Base-by-base conservation (phyloP, 2,329 filamentous ascomycete genomes). In the Diplodia corticola region DNA sequence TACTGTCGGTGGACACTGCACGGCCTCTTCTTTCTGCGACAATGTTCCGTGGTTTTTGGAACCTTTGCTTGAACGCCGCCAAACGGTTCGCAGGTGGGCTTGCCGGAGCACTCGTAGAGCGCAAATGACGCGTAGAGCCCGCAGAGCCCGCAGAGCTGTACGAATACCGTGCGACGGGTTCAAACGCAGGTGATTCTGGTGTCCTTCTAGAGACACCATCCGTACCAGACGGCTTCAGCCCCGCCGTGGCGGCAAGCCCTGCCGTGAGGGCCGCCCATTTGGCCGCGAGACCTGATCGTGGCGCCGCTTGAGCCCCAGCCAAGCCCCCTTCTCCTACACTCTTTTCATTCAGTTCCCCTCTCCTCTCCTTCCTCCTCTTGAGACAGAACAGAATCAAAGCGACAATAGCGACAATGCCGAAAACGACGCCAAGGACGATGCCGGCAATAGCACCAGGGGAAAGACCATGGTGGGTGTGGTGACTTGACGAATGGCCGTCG, bases 361-460 rank as follows among this genome's bases (percentile, higher is more conserved):
- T 28, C 24, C 46, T 40, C 20, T 53, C 13, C 12, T 49, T 61
- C 15, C 28, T 64, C 37, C 50, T 35, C n/a, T 37, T 37, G 22
- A 64, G 20, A 26, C 63, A 64, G 50, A 64, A 54, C 4, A 44
- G 24, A 28, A 64, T 53, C 40, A 55, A 17, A 13, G 63, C 63
- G 22, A 50, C 17, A 20, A 64, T 54, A 22, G 35, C 49, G 9
- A 7, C 44, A 15, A 61, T 46, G 35, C 49, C 50, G 30, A 64
- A 17, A 7, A 64, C 24, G 37, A 55, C 48, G 49, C 63, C 63
- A 28, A 64, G 46, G 30, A 48, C 35, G 17, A 64, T 64, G 3
- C 49, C 63, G 6, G 63, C 63, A n/a, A 64, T 55, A 37, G 63
- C 63, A 33, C 63, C 63, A 9, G 63, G 49, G 7, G 63, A 55